A percentile compares a stretch with the other conserved stretches of the same genome.
Evolutionary conservation across 2,329 filamentous ascomycete genomes (phyloP).

Genomic region (Neonectria coccinea): DNA sequence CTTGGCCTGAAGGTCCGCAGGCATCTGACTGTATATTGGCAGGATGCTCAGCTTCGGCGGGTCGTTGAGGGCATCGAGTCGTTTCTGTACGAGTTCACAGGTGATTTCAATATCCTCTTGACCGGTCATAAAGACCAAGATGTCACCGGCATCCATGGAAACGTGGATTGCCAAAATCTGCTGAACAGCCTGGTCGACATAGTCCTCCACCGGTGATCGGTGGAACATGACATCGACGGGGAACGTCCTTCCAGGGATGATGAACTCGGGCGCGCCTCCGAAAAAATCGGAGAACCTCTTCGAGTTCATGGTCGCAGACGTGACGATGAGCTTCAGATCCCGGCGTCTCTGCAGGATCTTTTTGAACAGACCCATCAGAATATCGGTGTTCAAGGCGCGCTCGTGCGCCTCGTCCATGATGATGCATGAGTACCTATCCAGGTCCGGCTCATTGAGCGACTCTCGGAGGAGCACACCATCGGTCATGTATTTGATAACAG

Average conservation of each 20-base stretch:
- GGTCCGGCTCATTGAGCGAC: slow-evolving; percentile 89
- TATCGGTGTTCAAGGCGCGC: slow-evolving; percentile 94
- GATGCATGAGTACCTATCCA: slow-evolving; percentile 96
- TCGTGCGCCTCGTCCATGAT: slow-evolving; percentile 99
- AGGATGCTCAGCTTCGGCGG: slow-evolving; percentile 94
- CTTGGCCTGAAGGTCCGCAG: slow-evolving; percentile 95
- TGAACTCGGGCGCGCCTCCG: slow-evolving; percentile 94
- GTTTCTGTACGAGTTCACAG: slow-evolving; percentile 90
- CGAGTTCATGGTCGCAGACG: slow-evolving; percentile 98
- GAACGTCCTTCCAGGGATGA: slow-evolving; percentile 95
- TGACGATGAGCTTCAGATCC: slow-evolving; percentile 96
- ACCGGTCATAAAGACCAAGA: slow-evolving; percentile 98
- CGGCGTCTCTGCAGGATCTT: slow-evolving; percentile 91
- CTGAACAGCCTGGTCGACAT: slow-evolving; percentile 96
- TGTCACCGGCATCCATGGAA: slow-evolving; percentile 91
- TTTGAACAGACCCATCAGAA: slow-evolving; percentile 97
- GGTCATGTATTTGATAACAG: slow-evolving; percentile 98
- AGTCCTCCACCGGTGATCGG: slow-evolving; percentile 94
- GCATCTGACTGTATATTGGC: slow-evolving; percentile 99
- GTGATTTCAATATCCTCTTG: slow-evolving; percentile 99
- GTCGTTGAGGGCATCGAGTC: slow-evolving; percentile 89
- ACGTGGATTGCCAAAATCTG: slow-evolving; percentile 97
- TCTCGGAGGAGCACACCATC: slow-evolving; percentile 95
- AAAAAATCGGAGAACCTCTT: slow-evolving; percentile 97
- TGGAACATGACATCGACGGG: slow-evolving; percentile 98